Evolutionary conservation across 1,284 basidiomycete genomes (phyloP).

Genomic region (Ustilago sp.): DNA sequence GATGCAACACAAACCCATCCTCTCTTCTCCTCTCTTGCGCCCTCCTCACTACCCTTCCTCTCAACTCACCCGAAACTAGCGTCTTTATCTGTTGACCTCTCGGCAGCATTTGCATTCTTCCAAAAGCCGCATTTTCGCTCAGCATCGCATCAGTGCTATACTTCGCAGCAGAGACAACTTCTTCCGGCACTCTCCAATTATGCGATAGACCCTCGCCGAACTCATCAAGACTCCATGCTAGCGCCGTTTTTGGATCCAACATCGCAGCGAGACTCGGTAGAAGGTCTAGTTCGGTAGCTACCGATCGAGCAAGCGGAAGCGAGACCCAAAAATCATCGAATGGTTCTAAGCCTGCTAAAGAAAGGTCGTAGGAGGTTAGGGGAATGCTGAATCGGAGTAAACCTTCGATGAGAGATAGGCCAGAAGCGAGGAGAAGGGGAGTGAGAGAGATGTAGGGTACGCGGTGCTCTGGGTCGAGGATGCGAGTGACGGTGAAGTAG

Average conservation of each 20-base stretch:
- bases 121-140: background rate
- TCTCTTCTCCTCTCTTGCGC: constrained; percentile 8
- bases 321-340: constrained; percentile 48
- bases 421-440: constrained; percentile 20
- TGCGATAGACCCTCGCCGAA: constrained; percentile 21
- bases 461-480: constrained; percentile 48
- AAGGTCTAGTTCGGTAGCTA: constrained; percentile 17
- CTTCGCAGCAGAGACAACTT: constrained; percentile 11
- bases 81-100: constrained; percentile 38
- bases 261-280: constrained; percentile 3
- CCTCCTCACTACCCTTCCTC: background rate
- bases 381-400: constrained; percentile 20
- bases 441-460: constrained; percentile 41
- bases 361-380: constrained; percentile 20
- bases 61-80: constrained; percentile 26
- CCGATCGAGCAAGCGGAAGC: constrained; percentile 19
- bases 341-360: constrained; percentile 43
- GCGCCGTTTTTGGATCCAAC: constrained; percentile 13
- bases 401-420: constrained; percentile 31
- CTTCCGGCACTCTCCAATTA: constrained; percentile 42
- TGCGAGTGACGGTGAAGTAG: constrained; percentile 23
- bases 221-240: constrained; percentile 45
- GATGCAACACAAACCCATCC: constrained; percentile 1
- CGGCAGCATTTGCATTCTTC: constrained; percentile 7
- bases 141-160: constrained; percentile 44